phyloP scores from a whole-genome alignment of 768 basidiomycete genomes.

The Termitomyces sp. region DNA sequence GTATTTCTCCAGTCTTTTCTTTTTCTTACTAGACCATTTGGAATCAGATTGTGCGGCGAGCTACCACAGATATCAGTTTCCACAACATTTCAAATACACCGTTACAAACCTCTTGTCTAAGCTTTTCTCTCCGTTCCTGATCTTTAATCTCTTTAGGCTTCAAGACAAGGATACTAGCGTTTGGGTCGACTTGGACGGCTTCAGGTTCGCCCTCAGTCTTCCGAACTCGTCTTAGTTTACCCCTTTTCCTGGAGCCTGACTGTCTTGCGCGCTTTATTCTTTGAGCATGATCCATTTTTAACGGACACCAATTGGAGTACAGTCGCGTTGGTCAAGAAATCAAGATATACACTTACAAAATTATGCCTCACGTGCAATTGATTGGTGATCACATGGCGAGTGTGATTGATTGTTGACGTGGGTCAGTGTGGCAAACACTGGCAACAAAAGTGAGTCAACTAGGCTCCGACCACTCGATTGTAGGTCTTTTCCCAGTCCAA shows the following conservation, averaged over 20 bases:
- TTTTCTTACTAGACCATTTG: slow-evolving; percentile 80
- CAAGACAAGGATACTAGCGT: slow-evolving; percentile 51
- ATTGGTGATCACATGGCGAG: slow-evolving; percentile 2
- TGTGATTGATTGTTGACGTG: neutral
- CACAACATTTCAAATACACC: neutral
- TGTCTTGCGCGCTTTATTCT: slow-evolving; percentile 57
- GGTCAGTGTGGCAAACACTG: neutral
- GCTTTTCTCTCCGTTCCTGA: slow-evolving; percentile 48
- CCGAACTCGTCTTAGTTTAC: slow-evolving; percentile 32
- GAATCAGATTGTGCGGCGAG: slow-evolving; percentile 51
- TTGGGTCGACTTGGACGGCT: slow-evolving; percentile 38
- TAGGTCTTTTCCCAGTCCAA: neutral
- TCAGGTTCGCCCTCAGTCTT: slow-evolving; percentile 13
- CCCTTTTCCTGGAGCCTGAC: slow-evolving; percentile 59
- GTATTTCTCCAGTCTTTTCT: slow-evolving; percentile 86
- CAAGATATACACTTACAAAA: neutral
- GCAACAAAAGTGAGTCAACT: neutral
- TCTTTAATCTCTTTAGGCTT: slow-evolving; percentile 62
- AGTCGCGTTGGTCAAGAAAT: neutral
- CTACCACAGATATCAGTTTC: slow-evolving; percentile 20
- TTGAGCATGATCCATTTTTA: slow-evolving; percentile 22
- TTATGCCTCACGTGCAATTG: slow-evolving; percentile 2
- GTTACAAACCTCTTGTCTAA: slow-evolving; percentile 52
- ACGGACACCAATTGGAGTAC: neutral
- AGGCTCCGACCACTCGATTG: neutral